phyloP scores from a whole-genome alignment of 1,139 yeast genomes.

The Pichia sp. region DNA sequence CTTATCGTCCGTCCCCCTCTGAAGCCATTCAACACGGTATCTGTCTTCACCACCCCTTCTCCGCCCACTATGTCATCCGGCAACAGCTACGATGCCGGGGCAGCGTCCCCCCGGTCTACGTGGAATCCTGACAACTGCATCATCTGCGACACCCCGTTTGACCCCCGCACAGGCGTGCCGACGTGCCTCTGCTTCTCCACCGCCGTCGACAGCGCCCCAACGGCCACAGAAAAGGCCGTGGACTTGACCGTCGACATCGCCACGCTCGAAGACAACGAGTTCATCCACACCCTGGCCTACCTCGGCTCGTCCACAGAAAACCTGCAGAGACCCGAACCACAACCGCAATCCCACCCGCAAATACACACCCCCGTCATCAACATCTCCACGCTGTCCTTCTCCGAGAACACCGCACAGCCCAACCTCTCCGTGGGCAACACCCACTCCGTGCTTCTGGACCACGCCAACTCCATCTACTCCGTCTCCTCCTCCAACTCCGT shows the following conservation, averaged over 20 bases:
- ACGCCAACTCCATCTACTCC: neutral
- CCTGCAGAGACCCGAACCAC: neutral
- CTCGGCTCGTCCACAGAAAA: neutral
- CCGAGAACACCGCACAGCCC: neutral
- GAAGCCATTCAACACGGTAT: neutral
- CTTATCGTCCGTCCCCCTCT: neutral
- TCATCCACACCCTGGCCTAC: neutral
- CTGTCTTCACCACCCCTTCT: neutral
- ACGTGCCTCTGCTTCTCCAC: constrained; percentile 1
- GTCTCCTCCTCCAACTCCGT: neutral
- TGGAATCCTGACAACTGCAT: constrained; percentile 4
- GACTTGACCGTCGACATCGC: neutral
- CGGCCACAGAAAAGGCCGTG: neutral
- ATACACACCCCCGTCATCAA: neutral
- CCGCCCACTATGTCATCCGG: neutral
- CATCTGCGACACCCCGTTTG: constrained; percentile 1
- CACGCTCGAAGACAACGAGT: neutral
- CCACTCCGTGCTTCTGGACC: neutral
- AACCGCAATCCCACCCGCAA: neutral
- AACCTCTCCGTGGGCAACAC: neutral
- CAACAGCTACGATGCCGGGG: neutral
- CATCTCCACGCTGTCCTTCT: constrained; percentile 1
- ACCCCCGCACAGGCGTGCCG: neutral
- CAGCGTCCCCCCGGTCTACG: neutral
- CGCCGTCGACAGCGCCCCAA: neutral